These are phyloP conservation scores for Verbascum thapsus DNA, from an alignment of 257 asterid species.

Conservation along the genomic window DNA sequence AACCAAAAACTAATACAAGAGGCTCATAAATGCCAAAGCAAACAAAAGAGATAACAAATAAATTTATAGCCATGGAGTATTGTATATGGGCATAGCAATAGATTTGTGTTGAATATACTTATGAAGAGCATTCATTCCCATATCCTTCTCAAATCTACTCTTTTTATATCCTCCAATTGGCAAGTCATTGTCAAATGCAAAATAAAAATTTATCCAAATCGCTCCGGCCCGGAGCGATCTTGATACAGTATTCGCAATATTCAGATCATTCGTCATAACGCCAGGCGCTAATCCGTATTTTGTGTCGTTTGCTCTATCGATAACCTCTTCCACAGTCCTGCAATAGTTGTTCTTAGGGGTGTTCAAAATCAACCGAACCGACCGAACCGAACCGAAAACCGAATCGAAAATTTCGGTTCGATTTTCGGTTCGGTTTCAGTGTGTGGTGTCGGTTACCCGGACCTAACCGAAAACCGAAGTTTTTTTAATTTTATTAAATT, in stretches of 20 bases:
- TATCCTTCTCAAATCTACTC: slow-evolving; percentile 78
- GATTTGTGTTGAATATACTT: slow-evolving; percentile 65
- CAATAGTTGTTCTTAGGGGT: neutral
- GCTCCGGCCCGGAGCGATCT: slow-evolving; percentile 66
- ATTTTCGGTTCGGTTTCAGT: too few species aligned
- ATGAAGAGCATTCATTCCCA: slow-evolving; percentile 61
- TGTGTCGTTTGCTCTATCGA: slow-evolving; percentile 62
- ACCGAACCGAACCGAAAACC: too few species aligned
- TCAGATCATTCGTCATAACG: slow-evolving; percentile 68
- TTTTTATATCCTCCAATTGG: slow-evolving; percentile 70
- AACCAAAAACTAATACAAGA: neutral
- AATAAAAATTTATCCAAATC: slow-evolving; percentile 77
- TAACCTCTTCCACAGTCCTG: slow-evolving; percentile 77
- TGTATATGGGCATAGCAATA: slow-evolving; percentile 61
- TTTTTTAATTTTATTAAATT: too few species aligned
- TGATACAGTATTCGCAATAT: slow-evolving; percentile 77
- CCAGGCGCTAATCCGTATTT: slow-evolving; percentile 83
- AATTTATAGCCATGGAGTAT: slow-evolving; percentile 76
- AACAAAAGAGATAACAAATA: neutral
- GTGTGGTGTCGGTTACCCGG: too few species aligned
- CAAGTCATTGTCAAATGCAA: slow-evolving; percentile 58
- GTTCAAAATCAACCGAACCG: too few species aligned
- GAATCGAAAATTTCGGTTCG: too few species aligned
- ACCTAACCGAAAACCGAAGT: too few species aligned
- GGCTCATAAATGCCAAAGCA: neutral